These are phyloP conservation scores for Termitomyces titanicus DNA, from an alignment of 768 basidiomycete genomes.

Conservation along the genomic window DNA sequence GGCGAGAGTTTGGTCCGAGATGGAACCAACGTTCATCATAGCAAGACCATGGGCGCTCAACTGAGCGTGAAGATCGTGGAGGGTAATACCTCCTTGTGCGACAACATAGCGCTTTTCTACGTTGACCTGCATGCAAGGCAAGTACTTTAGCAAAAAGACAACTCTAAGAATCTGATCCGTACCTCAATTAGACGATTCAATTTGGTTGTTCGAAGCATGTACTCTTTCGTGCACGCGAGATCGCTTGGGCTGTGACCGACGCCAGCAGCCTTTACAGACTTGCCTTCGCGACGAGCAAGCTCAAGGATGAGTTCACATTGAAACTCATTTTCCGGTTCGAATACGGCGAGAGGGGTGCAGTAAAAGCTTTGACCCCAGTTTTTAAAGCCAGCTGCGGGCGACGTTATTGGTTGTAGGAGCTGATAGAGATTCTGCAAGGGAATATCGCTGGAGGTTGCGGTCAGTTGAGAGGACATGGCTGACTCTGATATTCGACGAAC, in stretches of 20 bases:
- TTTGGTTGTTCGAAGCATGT: conserved; percentile 77
- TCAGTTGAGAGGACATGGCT: conserved; percentile 33
- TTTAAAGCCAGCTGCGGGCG: conserved; percentile 47
- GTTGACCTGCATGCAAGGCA: conserved; percentile 57
- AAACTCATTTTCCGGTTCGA: conserved; percentile 66
- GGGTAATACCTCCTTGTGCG: conserved; percentile 76
- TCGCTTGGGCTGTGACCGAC: conserved; percentile 94
- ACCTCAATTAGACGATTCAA: conserved; percentile 78
- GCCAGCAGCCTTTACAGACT: conserved; percentile 76
- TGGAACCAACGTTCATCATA: conserved; percentile 91
- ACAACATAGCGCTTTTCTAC: conserved; percentile 60
- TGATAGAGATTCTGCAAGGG: conserved; percentile 46
- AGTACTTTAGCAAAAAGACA: conserved; percentile 10
- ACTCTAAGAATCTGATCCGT: conserved; percentile 29
- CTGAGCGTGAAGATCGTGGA: conserved; percentile 66
- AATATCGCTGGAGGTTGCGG: conserved; percentile 31
- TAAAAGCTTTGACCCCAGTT: conserved; percentile 88
- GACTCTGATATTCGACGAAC: conserved; percentile 24
- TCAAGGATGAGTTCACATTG: conserved; percentile 77
- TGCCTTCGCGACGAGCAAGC: conserved; percentile 70
- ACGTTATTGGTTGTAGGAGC: conserved; percentile 53
- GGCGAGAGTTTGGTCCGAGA: conserved; percentile 93
- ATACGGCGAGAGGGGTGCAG: conserved; percentile 66
- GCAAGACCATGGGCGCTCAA: conserved; percentile 71
- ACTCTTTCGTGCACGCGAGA: conserved; percentile 84